Evolutionary conservation across 2,329 filamentous ascomycete genomes (phyloP), one percentile per base, ranked within the genome.

Genomic region (Bimuria novae-zelandiae): DNA sequence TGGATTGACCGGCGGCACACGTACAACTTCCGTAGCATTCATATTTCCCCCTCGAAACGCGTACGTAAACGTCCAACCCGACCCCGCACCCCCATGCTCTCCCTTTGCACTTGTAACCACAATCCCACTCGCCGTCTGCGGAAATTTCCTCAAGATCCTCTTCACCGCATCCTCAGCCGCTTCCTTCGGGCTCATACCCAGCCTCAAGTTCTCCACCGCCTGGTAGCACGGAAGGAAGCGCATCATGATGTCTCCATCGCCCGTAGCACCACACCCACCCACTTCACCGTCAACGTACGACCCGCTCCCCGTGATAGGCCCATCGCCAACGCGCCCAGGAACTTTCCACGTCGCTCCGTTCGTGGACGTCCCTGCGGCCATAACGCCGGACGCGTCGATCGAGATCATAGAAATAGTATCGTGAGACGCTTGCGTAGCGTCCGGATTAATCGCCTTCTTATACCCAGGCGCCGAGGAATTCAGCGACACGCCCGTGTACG

Each of bases 221-320:
- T 43, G 40, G 40, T 43, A 43, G 25, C 40, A 43, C 2, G 40
- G 40, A 8, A 43, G 40, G 19, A 43, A 43, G 1, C 40, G 40
- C 40, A 43, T 43, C 40, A 43, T 43, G 40, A 43, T 43, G 40
- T 43, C 40, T 16, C 40, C 40, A 11, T 43, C 40, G 7, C 40
- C 40, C 7, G 40, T 43, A 19, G 40, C 40, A 19, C 40, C 40
- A 21, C 40, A 43, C 3, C 40, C 40, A 8, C 40, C 40, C 14
- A 43, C 25, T 3, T 43, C 40, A 19, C 40, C 40, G 16, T 43
- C 40, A 21, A 43, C 40, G 25, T 43, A 43, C 7, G 25, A 32
- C 10, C 40, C 40, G 2, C 23, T 30, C 10, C 40, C 40, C 27
- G 40, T 43, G 8, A 43, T 43, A 11, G 40, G 40, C n/a, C 40